phyloP scores from a whole-genome alignment of 805 yeast genomes.

The Suhomyces faveliae region DNA sequence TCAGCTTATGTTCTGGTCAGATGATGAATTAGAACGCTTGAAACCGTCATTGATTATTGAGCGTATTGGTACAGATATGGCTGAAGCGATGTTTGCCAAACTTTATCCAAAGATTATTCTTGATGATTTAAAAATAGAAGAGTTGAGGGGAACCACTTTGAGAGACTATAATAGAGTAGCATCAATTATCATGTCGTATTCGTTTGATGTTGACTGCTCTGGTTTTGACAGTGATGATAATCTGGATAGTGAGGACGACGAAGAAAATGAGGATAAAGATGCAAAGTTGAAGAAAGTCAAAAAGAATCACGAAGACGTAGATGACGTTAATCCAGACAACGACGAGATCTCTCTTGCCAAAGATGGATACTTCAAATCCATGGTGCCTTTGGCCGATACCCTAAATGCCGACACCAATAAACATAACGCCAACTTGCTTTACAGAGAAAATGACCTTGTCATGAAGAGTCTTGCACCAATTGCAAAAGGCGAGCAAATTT shows the following conservation, averaged over 20 bases:
- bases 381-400: conserved; percentile 93
- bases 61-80: conserved; percentile 69
- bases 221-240: conserved; percentile 21
- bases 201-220: conserved; percentile 72
- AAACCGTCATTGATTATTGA: conserved; percentile 68
- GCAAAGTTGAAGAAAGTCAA: conserved; percentile 6
- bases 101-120: conserved; percentile 41
- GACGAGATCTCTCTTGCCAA: conserved; percentile 9
- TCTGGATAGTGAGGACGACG: conserved; percentile 31
- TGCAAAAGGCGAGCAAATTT: conserved; percentile 67
- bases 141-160: conserved; percentile 34
- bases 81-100: conserved; percentile 56
- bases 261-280: conserved; percentile 22
- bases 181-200: conserved; percentile 80
- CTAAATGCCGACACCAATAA: conserved; percentile 79
- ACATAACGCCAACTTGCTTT: conserved; percentile 71
- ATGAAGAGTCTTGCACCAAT: conserved; percentile 72
- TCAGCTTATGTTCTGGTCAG: conserved; percentile 79
- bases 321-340: conserved; percentile 4
- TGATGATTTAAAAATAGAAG: conserved; percentile 30
- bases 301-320: conserved; percentile 17
- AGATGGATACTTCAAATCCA: conserved; percentile 59
- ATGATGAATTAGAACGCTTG: conserved; percentile 53
- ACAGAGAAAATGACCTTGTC: conserved; percentile 49
- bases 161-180: conserved; percentile 72